phyloP scores from a whole-genome alignment of 257 asterid genomes.

The Rhazya stricta region DNA sequence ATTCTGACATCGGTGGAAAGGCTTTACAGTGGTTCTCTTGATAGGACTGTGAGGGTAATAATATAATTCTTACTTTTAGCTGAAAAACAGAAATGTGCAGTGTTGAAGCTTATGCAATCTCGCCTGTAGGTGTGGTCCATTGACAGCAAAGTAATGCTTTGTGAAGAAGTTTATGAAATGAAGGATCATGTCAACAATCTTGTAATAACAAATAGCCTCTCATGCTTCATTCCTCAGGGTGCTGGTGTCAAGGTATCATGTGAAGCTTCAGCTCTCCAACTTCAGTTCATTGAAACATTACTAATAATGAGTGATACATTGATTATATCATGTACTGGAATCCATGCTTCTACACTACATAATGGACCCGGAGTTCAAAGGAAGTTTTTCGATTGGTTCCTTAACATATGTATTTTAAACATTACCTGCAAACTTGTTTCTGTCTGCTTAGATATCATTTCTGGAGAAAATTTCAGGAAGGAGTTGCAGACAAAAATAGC shows the following conservation, averaged over 20 bases:
- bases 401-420: not conserved
- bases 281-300: not conserved
- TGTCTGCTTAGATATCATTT: not conserved
- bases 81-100: not conserved
- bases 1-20: conserved; percentile 48
- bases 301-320: not conserved
- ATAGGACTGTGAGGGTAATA: conserved; percentile 66
- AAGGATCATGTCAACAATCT: conserved; percentile 66
- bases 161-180: conserved; percentile 69
- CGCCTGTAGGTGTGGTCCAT: conserved; percentile 58
- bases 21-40: conserved; percentile 82
- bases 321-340: not conserved
- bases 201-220: conserved; percentile 53
- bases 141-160: conserved; percentile 44
- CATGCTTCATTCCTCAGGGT: conserved; percentile 82
- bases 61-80: conserved; percentile 4
- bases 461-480: not conserved
- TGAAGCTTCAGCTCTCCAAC: not conserved
- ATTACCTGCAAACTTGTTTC: not conserved
- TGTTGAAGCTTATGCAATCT: conserved; percentile 3
- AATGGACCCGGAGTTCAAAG: not conserved
- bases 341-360: not conserved
- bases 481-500: not conserved
- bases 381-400: not conserved
- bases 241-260: conserved; percentile 61